Evolutionary conservation across 2,329 filamentous ascomycete genomes (phyloP), one percentile per base, ranked within the genome.

Genomic region (Domatiomyces catenatus): DNA sequence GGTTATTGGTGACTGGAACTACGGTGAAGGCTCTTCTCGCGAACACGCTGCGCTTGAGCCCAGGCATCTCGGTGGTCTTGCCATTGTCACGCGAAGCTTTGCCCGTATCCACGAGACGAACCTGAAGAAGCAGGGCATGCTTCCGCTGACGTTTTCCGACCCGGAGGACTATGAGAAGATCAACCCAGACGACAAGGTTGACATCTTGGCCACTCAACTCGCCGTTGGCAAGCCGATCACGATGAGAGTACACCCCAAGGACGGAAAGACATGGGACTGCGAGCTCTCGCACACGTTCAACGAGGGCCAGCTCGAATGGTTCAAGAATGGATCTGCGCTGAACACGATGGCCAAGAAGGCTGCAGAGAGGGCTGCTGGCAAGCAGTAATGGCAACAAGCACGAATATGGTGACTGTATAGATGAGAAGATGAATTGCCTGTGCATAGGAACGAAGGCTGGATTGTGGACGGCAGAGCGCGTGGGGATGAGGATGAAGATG

Each of bases 61-160:
- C 67, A 83, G 92, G 68, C 90, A 96, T 75, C 83, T 98, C 59
- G 92, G 92, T 66, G 92, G 90, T 70, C 80, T 95, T 64, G 92
- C 90, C 65, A 94, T 98, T 75, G 93, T 98, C 68, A 89, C 84
- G 66, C 84, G 87, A 67, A 86, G 80, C 58, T 98, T 98, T 68
- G 92, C 92, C 65, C 92, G 92, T 84, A 98, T 98, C 67, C 92
- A 98, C 79, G 92, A 98, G 79, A 98, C 92, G 76, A 98, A 98
- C 81, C 74, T 98, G 76, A 98, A 98, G 86, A 98, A 98, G 84
- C 92, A 98, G 81, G 92, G 92, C 73, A 95, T 98, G 90, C 85
- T 98, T 74, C 92, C 92, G 64, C 79, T 98, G 59, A 96, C 89
- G 63, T 98, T 98, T 75, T 72, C 80, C 52, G 82, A 96, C 67